Percentiles rank a stretch among this genome's conserved stretches.
Conservation (phyloP, 148 eudicot species). For the Camellia granthamiana region DNA sequence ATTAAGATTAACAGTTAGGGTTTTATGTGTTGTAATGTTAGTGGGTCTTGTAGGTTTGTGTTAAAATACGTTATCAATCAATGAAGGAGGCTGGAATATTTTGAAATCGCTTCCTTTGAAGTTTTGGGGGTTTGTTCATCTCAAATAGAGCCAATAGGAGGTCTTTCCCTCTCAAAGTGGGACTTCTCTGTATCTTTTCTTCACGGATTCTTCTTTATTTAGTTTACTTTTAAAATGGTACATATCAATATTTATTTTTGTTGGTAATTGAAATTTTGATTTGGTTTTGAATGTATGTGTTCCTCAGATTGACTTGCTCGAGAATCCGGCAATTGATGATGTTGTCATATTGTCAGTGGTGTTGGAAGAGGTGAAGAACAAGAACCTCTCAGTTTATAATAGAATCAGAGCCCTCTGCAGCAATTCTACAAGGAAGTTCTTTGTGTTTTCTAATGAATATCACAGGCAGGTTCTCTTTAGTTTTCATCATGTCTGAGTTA, state of each 20-base stretch:
- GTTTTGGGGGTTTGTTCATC: neutral
- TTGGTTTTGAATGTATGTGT: slow-evolving; percentile 8
- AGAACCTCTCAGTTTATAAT: slow-evolving; percentile 75
- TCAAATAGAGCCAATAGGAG: neutral
- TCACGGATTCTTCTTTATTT: neutral
- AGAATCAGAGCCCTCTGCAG: slow-evolving; percentile 81
- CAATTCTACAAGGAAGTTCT: slow-evolving; percentile 63
- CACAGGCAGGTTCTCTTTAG: slow-evolving; percentile 60
- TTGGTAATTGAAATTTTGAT: slow-evolving; percentile 1
- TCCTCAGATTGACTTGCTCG: slow-evolving; percentile 84
- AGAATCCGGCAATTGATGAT: slow-evolving; percentile 76
- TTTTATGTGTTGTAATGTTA: neutral
- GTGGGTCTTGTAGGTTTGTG: neutral
- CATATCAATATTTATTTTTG: neutral
- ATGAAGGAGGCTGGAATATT: neutral
- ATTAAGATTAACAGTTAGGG: too few relatives aligned
- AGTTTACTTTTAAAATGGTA: neutral
- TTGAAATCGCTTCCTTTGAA: neutral
- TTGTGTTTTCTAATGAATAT: slow-evolving; percentile 86
- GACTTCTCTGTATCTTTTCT: neutral
- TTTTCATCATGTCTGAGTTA: slow-evolving; percentile 5
- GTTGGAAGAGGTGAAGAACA: slow-evolving; percentile 88
- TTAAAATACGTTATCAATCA: neutral
- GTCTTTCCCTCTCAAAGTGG: neutral
- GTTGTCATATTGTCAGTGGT: slow-evolving; percentile 89